Evolutionary conservation across 148 eudicot genomes (phyloP).

Genomic region (Rhododendron simsii): DNA sequence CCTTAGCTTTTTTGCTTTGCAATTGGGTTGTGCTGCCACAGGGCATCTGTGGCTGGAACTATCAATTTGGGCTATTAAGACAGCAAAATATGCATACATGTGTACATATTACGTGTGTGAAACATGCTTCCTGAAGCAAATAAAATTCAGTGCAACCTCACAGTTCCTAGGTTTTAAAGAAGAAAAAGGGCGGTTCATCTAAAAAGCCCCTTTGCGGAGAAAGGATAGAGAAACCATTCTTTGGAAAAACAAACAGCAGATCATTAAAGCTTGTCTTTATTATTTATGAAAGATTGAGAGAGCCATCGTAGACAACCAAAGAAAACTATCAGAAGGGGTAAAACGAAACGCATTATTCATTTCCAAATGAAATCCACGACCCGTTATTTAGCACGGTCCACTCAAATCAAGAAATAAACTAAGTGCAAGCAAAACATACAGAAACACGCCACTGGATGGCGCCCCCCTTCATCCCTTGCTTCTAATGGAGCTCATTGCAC

Average conservation of each 20-base stretch:
- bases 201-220: neutral
- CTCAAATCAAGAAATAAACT: constrained; percentile 10
- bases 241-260: neutral
- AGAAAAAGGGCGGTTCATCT: neutral
- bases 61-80: too few species aligned
- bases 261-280: neutral
- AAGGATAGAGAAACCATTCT: neutral
- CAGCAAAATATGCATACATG: neutral
- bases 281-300: neutral
- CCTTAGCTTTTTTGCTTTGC: too few species aligned
- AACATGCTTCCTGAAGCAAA: neutral
- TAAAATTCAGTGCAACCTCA: neutral
- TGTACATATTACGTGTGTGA: neutral
- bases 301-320: neutral
- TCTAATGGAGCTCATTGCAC: constrained; percentile 94
- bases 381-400: constrained; percentile 7
- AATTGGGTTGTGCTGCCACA: too few species aligned
- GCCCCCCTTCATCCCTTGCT: constrained; percentile 96
- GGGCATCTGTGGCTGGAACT: too few species aligned
- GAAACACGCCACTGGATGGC: constrained; percentile 59
- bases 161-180: neutral
- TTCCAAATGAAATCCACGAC: constrained; percentile 7
- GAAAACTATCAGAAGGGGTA: neutral
- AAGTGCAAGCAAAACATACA: constrained; percentile 64
- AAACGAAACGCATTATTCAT: constrained; percentile 4